Evolutionary conservation across 108 stramenopile genomes (phyloP).

Genomic region (Nitzschia inconspicua): DNA sequence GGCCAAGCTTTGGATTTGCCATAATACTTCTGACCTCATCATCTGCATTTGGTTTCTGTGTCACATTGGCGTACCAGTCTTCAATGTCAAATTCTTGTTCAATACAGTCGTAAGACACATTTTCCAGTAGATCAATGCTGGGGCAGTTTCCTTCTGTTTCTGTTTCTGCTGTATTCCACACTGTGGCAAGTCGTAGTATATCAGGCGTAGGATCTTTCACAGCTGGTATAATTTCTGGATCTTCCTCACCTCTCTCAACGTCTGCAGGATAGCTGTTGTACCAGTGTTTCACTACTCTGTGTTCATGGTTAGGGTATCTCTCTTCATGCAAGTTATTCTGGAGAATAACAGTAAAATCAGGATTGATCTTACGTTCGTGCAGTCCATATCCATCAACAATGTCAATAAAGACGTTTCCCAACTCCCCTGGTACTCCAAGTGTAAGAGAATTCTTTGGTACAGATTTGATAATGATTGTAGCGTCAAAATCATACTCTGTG

Average conservation of each 20-base stretch:
- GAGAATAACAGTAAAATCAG: conserved; percentile 1
- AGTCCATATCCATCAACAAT: conserved; percentile 4
- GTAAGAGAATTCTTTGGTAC: background rate
- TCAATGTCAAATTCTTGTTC: conserved; percentile 11
- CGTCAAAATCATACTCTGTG: background rate
- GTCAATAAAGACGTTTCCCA: conserved; percentile 10
- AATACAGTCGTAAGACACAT: conserved; percentile 1
- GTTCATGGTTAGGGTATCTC: background rate
- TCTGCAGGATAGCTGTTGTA: conserved; percentile 14
- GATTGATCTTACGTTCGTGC: background rate
- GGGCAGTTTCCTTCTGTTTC: conserved; percentile 5
- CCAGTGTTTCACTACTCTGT: conserved; percentile 9
- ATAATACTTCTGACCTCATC: background rate
- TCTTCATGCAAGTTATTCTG: background rate
- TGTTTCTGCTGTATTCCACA: conserved; percentile 2
- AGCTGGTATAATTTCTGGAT: conserved; percentile 7
- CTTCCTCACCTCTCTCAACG: background rate
- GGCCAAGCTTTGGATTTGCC: conserved; percentile 1
- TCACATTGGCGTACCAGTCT: conserved; percentile 1
- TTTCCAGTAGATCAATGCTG: background rate
- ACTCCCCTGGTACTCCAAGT: background rate
- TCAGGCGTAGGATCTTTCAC: background rate
- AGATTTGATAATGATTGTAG: conserved; percentile 8
- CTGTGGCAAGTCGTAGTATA: background rate
- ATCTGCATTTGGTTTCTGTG: background rate